Base-by-base conservation (phyloP, 106 monocot genomes). In the Triglochin maritima region DNA sequence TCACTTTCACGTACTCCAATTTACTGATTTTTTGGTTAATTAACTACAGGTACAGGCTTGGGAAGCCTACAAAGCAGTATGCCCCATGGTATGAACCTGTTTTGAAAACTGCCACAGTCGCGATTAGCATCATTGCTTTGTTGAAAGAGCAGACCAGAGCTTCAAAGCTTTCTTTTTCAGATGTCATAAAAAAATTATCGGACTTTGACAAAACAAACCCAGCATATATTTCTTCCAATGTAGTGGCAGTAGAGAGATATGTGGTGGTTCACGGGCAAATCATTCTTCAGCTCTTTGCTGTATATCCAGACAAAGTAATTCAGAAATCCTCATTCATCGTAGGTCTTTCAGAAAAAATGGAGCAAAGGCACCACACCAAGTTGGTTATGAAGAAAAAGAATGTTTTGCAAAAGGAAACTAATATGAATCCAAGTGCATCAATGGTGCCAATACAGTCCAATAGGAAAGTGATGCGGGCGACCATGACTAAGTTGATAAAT, bases 191-290 rank as follows among this genome's bases (percentile, higher is more conserved):
- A 79, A 96, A 86, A 69, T 76, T 96, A 12, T 71, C 86, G 15
- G 86, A 88, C 42, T 88, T 90, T 80, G 72, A 80, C 2, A 86
- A 86, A 63, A 47, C 51, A 14, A 70, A 88, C 68, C 88, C 88
- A 64, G 80, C 84, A 64, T 80, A 78, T 75, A 86, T 91, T 75
- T 96, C 96, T 17, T 84, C 96, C 50, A 88, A 86, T 68, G 45
- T 86, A 63, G 76, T 66, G 64, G 64, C 77, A 4, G 88, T 96
- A 17, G 96, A 96, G 68, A 79, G 86, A 71, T 91, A 88, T 57
- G 78, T 91, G 63, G 91, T 91, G 41, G 96, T 96, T 43, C 96
- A 96, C 71, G 96, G 96, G 44, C 96, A 96, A 68, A 96, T 96
- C 57, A 91, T 96, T 56, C 84, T 96, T 55, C 96, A 96, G 64